These are phyloP conservation scores for Mentha longifolia DNA, from an alignment of 257 asterid species.

Conservation along the genomic window DNA sequence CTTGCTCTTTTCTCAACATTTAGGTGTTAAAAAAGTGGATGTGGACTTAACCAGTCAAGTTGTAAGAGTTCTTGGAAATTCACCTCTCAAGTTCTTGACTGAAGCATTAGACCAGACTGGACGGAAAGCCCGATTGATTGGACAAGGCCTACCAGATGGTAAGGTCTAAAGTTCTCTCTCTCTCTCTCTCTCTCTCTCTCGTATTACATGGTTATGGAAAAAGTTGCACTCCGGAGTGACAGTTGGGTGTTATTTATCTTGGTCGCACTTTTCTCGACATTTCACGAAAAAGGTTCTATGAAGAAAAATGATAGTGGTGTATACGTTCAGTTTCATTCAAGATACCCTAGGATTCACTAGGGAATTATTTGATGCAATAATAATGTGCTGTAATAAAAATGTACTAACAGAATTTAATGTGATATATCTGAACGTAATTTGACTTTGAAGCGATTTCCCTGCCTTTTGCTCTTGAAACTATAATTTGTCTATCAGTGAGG, in stretches of 20 bases:
- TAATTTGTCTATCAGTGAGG: background rate
- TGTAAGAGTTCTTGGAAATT: slow-evolving; percentile 81
- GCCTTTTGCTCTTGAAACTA: background rate
- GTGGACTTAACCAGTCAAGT: slow-evolving; percentile 88
- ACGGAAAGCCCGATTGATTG: slow-evolving; percentile 84
- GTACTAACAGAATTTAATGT: background rate
- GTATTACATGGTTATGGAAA: background rate
- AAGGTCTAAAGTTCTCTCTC: background rate
- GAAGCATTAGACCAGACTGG: slow-evolving; percentile 97
- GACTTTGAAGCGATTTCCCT: slow-evolving; percentile 1
- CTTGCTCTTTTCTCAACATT: slow-evolving; percentile 22
- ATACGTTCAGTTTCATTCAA: background rate
- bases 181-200: background rate
- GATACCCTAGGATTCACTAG: background rate
- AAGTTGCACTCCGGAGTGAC: background rate
- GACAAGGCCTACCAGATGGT: slow-evolving; percentile 96
- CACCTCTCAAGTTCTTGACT: slow-evolving; percentile 76
- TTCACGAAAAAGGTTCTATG: slow-evolving; percentile 3
- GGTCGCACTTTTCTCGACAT: background rate
- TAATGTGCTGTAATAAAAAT: background rate
- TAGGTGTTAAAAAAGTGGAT: slow-evolving; percentile 85
- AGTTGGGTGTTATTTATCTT: background rate
- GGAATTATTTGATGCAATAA: background rate
- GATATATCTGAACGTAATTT: background rate
- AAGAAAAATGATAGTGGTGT: background rate